A percentile compares a stretch with the other conserved stretches of the same genome.
phyloP scores from a whole-genome alignment of 768 basidiomycete species.

The Dioszegia crocea region DNA sequence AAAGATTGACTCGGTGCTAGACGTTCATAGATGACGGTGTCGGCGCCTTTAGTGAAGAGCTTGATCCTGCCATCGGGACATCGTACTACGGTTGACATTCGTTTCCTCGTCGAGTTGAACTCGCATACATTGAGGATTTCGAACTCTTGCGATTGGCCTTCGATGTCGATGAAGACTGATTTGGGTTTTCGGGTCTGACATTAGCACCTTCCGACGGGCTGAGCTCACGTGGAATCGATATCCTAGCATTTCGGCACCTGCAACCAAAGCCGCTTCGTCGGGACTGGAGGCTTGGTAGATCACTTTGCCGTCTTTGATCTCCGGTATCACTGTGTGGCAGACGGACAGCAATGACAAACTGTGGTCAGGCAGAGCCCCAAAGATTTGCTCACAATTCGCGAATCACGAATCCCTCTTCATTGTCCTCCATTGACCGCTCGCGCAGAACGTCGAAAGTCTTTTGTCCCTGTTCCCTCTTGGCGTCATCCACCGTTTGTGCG shows the following conservation, averaged over 20 bases:
- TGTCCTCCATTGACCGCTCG: conserved; percentile 33
- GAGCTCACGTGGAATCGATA: conserved; percentile 87
- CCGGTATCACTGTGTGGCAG: conserved; percentile 98
- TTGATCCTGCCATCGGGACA: conserved; percentile 86
- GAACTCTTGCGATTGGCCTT: conserved; percentile 70
- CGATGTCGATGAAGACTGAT: conserved; percentile 82
- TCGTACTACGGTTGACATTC: conserved; percentile 93
- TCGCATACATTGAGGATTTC: conserved; percentile 95
- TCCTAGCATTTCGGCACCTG: conserved; percentile 84
- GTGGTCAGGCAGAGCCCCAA: conserved; percentile 56
- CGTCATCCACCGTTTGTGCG: conserved; percentile 84
- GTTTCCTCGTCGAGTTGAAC: conserved; percentile 95
- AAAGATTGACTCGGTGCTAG: conserved; percentile 72
- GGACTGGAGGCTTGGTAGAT: conserved; percentile 94
- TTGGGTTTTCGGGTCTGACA: conserved; percentile 86
- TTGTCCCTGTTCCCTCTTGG: conserved; percentile 71
- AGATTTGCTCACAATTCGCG: conserved; percentile 51
- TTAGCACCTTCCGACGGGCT: background rate
- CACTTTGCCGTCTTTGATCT: conserved; percentile 78
- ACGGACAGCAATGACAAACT: conserved; percentile 76
- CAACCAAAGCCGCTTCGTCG: conserved; percentile 92
- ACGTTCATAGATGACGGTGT: conserved; percentile 93
- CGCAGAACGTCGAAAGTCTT: conserved; percentile 73
- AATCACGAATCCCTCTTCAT: conserved; percentile 50
- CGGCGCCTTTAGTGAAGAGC: conserved; percentile 93